Evolutionary conservation across 2,329 filamentous ascomycete species (phyloP), one percentile per base, ranked within the genome.

Genomic region (Moelleriella libera): DNA sequence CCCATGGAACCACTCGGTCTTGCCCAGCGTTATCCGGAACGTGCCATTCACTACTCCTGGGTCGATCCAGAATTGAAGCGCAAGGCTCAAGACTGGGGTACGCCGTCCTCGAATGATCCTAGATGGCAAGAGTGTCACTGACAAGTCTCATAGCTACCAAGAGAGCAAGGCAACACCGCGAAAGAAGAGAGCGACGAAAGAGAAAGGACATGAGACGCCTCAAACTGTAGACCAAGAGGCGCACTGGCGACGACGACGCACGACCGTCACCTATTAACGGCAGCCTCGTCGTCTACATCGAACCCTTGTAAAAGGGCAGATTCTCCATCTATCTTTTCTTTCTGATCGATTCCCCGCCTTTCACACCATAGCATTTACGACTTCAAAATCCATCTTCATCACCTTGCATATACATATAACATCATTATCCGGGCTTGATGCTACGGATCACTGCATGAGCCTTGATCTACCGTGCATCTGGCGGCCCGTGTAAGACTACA

Each of bases 1-100:
- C 61, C 63, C 14, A 58, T 58, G 55, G 61, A 65, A 48, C 62
- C 62, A 1, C 54, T 67, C 29, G 64, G 64, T 1, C 56, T 67
- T 9, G 63, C 60, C 1, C 64, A 67, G 47, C 61, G 71, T n/a
- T 73, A 68, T 48, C 71, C 71, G 2, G 70, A 73, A 48, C 63
- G 68, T 29, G 69, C 69, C 6, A 58, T 72, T 39, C 57, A 62
- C 37, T 74, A 73, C 53, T 46, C 56, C 5, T 74, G 70, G 70
- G 66, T 73, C 11, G 59, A 65, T 6, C 47, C 57, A 2, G 62
- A 67, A 44, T 52, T 66, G 45, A 68, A 68, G 53, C 50, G 54
- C 43, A 59, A 62, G 39, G 63, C 67, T 6, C 58, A 59, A 47
- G 58, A 65, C 47, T 63, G 68, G 55, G 63, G 69, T 71, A 58